Conservation (phyloP, 345 rosid species). For the Citrus reticulata region DNA sequence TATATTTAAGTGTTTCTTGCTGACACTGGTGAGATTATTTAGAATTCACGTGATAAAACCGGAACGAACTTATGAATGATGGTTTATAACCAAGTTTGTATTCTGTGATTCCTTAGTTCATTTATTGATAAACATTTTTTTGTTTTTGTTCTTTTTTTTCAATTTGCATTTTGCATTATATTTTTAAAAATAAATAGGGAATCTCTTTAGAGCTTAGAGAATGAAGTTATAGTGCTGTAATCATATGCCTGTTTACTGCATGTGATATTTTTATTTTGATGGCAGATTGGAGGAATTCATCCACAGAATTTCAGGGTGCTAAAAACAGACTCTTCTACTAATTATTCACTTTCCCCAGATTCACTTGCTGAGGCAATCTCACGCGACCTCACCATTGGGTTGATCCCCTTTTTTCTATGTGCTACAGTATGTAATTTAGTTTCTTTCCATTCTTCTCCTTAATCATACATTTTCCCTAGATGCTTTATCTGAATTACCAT, state of each 20-base stretch:
- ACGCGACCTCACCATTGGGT: slow-evolving; percentile 57
- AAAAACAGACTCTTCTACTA: slow-evolving; percentile 57
- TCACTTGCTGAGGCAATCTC: slow-evolving; percentile 56
- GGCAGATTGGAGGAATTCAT: slow-evolving; percentile 77
- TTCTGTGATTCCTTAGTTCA: neutral
- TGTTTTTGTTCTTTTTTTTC: neutral
- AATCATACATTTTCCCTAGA: slow-evolving; percentile 5
- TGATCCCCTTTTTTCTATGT: slow-evolving; percentile 81
- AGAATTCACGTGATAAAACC: neutral
- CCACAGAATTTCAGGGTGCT: slow-evolving; percentile 69
- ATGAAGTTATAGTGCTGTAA: neutral
- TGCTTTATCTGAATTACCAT: neutral
- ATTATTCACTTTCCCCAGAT: slow-evolving; percentile 65
- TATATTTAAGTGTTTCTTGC: neutral
- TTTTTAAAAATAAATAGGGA: neutral
- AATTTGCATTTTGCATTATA: neutral
- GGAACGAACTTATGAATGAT: neutral
- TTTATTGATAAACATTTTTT: neutral
- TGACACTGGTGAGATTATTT: neutral
- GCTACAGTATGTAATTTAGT: slow-evolving; percentile 54
- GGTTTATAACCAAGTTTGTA: neutral
- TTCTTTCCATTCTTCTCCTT: neutral
- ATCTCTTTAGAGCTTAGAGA: neutral
- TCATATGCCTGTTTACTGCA: neutral
- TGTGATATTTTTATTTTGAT: slow-evolving; percentile 1